phyloP scores from a whole-genome alignment of 331 rosid species.

The Quercus tomentella region DNA sequence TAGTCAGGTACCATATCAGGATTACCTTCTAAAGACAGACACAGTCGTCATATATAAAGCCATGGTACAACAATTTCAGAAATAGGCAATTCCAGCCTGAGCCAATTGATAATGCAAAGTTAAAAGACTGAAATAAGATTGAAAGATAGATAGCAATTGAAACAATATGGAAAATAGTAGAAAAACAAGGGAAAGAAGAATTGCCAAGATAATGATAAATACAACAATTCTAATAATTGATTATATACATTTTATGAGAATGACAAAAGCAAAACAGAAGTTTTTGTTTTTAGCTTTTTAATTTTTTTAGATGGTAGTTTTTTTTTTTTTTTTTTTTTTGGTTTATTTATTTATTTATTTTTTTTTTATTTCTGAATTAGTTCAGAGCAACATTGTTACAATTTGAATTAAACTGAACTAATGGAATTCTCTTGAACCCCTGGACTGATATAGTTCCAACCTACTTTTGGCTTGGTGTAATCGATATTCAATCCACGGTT shows the following conservation, averaged over 20 bases:
- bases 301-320: no score
- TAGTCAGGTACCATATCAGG: not conserved
- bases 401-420: slow-evolving; percentile 9
- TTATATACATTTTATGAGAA: slow-evolving; percentile 19
- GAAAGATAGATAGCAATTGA: not conserved
- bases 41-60: not conserved
- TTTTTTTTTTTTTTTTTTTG: no score
- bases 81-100: not conserved
- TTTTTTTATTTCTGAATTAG: not conserved
- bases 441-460: slow-evolving; percentile 64
- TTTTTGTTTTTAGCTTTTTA: no score
- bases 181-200: not conserved
- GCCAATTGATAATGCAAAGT: not conserved
- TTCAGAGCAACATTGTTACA: slow-evolving; percentile 1
- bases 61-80: not conserved
- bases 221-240: slow-evolving; percentile 7
- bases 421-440: slow-evolving; percentile 58
- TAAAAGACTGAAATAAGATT: not conserved
- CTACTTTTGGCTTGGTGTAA: slow-evolving; percentile 67
- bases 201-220: not conserved
- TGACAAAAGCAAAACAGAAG: not conserved
- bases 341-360: no score
- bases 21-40: not conserved
- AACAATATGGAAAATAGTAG: no score
- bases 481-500: slow-evolving; percentile 13